Evolutionary conservation across 306 rosid genomes (phyloP), one percentile per base, ranked within the genome.

Genomic region (Abrus pulchellus): DNA sequence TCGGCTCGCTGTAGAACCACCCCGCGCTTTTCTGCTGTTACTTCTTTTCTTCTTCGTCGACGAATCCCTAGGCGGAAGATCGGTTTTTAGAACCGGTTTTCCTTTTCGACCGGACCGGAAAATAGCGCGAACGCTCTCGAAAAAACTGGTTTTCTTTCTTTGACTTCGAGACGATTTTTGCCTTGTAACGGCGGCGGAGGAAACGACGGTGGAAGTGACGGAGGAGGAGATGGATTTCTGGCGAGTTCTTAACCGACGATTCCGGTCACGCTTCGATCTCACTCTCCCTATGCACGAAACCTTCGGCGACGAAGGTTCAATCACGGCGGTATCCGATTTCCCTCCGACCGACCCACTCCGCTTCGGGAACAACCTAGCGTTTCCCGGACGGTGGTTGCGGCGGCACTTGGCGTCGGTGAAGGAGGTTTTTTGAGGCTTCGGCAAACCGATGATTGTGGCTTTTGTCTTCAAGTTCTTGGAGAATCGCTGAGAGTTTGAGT

Each of bases 231-330:
- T 20, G 6, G 88, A 48, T 5, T 85, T 64, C 30, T 81, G 90
- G 56, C 92, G 97, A 44, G 38, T 84, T 87, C 90, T 78, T 77
- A 80, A 41, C 53, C 92, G 75, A 0, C 97, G 89, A 60, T 84
- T 90, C 68, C 93, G 84, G 60, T 89, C 94, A 4, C 92, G 81
- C 86, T 83, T 95, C 8, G 99, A 95, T 87, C 97, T 87, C 70
- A 95, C 99, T 67, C 94, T 86, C 3, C 99, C 99, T 78, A 95
- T 95, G 54, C 99, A 95, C 0, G 99, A 95, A 7, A 95, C 99
- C 86, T 95, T 95, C 7, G 99, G 99, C 9, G 99, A 95, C 5
- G 94, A 83, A 5, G 99, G 99, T 60, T 95, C 99, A 47, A 81
- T 34, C 77, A 90, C 40, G 28, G 82, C 13, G 4, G 86, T 33